These are phyloP conservation scores for Xylaria intraflava DNA, from an alignment of 495 filamentous ascomycete species.

Conservation along the genomic window DNA sequence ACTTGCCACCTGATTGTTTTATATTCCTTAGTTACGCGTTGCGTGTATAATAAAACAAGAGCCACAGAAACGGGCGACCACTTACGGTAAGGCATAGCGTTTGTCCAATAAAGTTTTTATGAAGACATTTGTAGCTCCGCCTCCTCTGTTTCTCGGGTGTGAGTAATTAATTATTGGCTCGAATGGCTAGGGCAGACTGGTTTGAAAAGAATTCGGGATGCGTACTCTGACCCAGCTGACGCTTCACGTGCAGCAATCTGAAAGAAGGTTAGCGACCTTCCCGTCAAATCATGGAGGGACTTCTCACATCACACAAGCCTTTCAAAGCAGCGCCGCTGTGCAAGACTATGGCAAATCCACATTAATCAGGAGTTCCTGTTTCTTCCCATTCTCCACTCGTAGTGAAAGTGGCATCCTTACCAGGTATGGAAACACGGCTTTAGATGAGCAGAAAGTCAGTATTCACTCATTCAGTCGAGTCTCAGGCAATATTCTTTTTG, in stretches of 20 bases:
- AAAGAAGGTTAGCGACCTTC: not conserved
- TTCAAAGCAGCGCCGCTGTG: slow-evolving; percentile 91
- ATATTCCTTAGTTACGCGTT: not conserved
- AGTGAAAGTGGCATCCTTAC: not conserved
- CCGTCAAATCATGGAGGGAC: not conserved
- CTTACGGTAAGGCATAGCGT: slow-evolving; percentile 78
- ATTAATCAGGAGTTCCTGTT: slow-evolving; percentile 46
- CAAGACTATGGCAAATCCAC: slow-evolving; percentile 43
- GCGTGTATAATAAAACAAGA: not conserved
- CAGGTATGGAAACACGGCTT: slow-evolving; percentile 13
- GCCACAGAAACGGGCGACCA: not conserved
- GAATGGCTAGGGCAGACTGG: not conserved
- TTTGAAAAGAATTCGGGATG: not conserved
- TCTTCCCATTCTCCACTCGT: not conserved
- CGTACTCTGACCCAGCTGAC: slow-evolving; percentile 53
- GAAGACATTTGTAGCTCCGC: slow-evolving; percentile 83
- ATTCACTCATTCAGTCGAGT: not conserved
- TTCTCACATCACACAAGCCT: slow-evolving; percentile 63
- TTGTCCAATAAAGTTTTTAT: slow-evolving; percentile 91
- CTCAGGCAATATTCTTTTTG: not conserved
- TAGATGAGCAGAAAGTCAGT: not conserved
- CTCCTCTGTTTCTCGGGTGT: slow-evolving; percentile 32
- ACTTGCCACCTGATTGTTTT: slow-evolving; percentile 59
- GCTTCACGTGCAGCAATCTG: slow-evolving; percentile 77
- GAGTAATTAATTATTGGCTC: not conserved